A percentile compares a stretch with the other conserved stretches of the same genome.
phyloP scores from a whole-genome alignment of 2,329 filamentous ascomycete species.

The Colletotrichum cereale region DNA sequence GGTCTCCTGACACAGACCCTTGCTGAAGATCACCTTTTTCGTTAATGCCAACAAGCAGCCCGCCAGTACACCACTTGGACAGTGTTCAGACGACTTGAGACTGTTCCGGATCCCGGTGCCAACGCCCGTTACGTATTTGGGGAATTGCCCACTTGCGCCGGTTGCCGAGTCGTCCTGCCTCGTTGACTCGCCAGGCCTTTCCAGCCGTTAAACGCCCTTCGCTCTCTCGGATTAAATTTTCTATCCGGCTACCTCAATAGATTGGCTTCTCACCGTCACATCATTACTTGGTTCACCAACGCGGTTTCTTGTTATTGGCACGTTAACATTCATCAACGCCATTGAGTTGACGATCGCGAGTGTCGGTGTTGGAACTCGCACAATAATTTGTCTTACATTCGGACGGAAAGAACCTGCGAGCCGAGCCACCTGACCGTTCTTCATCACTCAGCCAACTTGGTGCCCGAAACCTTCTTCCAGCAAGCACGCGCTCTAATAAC shows the following conservation, averaged over 20 bases:
- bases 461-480: not conserved
- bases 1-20: slow-evolving; percentile 36
- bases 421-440: slow-evolving; percentile 9
- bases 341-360: slow-evolving; percentile 15
- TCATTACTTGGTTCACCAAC: slow-evolving; percentile 11
- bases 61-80: slow-evolving; percentile 8
- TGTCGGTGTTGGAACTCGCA: not conserved
- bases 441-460: slow-evolving; percentile 13
- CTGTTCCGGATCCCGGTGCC: slow-evolving; percentile 35
- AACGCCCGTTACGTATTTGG: slow-evolving; percentile 30
- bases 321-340: not conserved
- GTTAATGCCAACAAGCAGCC: slow-evolving; percentile 10
- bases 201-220: not conserved
- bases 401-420: slow-evolving; percentile 35
- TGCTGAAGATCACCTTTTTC: slow-evolving; percentile 35
- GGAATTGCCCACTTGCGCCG: slow-evolving; percentile 21
- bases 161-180: slow-evolving; percentile 11
- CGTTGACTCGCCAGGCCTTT: slow-evolving; percentile 9
- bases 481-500: slow-evolving; percentile 16
- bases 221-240: not conserved
- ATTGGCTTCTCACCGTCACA: not conserved
- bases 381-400: slow-evolving; percentile 35
- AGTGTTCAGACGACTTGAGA: slow-evolving; percentile 40
- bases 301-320: slow-evolving; percentile 11
- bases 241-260: not conserved